phyloP scores from a whole-genome alignment of 192 early-diverging fungal genomes.

The Podila clonocystis region DNA sequence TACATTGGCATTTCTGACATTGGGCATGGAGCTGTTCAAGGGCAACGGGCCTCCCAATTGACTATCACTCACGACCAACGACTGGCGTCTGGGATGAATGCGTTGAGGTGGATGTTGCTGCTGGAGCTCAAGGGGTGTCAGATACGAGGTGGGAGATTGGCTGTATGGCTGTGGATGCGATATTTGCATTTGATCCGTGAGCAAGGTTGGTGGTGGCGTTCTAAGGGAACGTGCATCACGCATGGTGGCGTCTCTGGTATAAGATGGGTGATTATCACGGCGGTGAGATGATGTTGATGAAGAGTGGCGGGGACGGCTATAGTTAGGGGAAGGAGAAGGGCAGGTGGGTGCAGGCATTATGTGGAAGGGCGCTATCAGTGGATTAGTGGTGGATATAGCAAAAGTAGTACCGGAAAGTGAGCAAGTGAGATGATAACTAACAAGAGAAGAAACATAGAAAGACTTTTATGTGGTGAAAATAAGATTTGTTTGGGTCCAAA shows the following conservation, averaged over 20 bases:
- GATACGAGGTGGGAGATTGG: not conserved
- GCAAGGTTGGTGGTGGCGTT: not conserved
- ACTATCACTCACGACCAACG: slow-evolving; percentile 12
- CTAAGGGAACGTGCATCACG: not conserved
- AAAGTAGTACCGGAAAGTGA: not conserved
- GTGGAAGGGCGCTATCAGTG: not conserved
- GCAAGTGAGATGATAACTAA: not conserved
- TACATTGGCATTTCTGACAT: not conserved
- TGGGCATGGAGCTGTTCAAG: slow-evolving; percentile 7
- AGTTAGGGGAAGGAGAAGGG: not conserved
- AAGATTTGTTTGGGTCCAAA: not conserved
- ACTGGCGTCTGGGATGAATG: slow-evolving; percentile 4
- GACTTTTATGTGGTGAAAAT: not conserved
- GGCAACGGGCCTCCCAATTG: slow-evolving; percentile 23
- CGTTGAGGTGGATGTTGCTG: not conserved
- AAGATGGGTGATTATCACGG: not conserved
- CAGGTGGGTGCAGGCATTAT: not conserved
- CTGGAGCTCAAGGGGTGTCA: slow-evolving; percentile 3
- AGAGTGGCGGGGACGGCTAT: not conserved
- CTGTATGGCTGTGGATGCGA: not conserved
- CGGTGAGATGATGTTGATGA: not conserved
- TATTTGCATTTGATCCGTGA: not conserved
- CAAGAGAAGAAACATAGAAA: not conserved
- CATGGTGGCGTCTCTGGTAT: not conserved
- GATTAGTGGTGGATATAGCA: not conserved